phyloP scores from a whole-genome alignment of 2,329 filamentous ascomycete genomes.

The Colletotrichum sp. region DNA sequence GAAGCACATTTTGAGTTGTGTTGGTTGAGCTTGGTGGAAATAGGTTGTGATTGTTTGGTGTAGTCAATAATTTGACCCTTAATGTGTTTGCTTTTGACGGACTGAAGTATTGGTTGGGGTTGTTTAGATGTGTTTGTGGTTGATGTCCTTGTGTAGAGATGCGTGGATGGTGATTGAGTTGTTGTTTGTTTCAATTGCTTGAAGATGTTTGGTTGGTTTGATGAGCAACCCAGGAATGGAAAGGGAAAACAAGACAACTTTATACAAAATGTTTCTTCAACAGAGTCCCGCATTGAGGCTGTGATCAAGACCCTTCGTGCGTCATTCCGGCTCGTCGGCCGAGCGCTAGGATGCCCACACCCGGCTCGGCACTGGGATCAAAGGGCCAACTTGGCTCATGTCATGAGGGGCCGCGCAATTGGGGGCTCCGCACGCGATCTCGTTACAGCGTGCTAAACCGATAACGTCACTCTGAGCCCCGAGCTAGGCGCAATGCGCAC shows the following conservation, averaged over 20 bases:
- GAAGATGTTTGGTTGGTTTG: background rate
- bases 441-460: background rate
- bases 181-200: background rate
- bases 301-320: conserved; percentile 1
- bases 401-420: conserved; percentile 16
- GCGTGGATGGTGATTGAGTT: too few relatives aligned
- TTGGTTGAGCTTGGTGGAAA: background rate
- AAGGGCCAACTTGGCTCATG: conserved; percentile 6
- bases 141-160: too few relatives aligned
- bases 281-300: background rate
- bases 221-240: background rate
- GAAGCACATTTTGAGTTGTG: background rate
- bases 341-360: conserved; percentile 5
- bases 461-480: conserved; percentile 7
- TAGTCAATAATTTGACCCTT: too few relatives aligned
- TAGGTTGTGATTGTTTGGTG: fast-evolving
- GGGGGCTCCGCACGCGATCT: background rate
- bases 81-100: too few relatives aligned
- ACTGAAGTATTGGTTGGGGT: too few relatives aligned
- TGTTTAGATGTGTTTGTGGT: too few relatives aligned
- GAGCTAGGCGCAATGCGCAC: background rate
- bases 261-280: background rate
- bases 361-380: background rate
- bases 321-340: conserved; percentile 8
- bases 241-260: background rate